phyloP scores from a whole-genome alignment of 2,329 filamentous ascomycete species.

The Colletotrichum acutatum region DNA sequence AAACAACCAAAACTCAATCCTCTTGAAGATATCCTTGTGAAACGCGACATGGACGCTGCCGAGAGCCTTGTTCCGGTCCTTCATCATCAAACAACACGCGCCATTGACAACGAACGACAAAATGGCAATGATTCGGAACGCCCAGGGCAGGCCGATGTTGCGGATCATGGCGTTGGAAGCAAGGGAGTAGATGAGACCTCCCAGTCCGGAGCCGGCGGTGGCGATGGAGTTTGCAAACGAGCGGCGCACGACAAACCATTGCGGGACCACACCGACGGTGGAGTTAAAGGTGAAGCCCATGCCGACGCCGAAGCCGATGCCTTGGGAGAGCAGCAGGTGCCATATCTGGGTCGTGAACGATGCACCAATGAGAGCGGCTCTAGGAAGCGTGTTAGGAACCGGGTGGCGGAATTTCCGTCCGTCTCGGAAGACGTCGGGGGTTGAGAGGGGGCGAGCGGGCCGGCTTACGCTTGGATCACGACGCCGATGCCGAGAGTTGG shows the following conservation, averaged over 20 bases:
- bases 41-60: conserved; percentile 76
- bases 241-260: conserved; percentile 78
- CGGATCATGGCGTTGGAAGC: conserved; percentile 76
- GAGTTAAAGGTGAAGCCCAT: conserved; percentile 82
- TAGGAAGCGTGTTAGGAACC: background rate
- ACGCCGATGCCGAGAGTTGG: conserved; percentile 73
- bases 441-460: background rate
- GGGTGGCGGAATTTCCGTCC: background rate
- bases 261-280: conserved; percentile 73
- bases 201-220: conserved; percentile 77
- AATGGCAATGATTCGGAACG: conserved; percentile 73
- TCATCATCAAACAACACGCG: conserved; percentile 70
- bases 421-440: background rate
- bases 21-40: conserved; percentile 70
- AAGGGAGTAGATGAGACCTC: conserved; percentile 77
- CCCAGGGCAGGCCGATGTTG: conserved; percentile 72
- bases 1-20: conserved; percentile 71
- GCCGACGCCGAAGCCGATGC: conserved; percentile 80
- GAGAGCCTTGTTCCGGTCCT: conserved; percentile 78
- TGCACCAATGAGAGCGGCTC: conserved; percentile 72
- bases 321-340: conserved; percentile 82
- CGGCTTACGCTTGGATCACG: conserved; percentile 63
- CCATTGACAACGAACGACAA: conserved; percentile 72
- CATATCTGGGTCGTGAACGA: conserved; percentile 76
- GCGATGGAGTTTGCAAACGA: conserved; percentile 77